phyloP scores from a whole-genome alignment of 768 basidiomycete species.

The Neoboletus magnificus region DNA sequence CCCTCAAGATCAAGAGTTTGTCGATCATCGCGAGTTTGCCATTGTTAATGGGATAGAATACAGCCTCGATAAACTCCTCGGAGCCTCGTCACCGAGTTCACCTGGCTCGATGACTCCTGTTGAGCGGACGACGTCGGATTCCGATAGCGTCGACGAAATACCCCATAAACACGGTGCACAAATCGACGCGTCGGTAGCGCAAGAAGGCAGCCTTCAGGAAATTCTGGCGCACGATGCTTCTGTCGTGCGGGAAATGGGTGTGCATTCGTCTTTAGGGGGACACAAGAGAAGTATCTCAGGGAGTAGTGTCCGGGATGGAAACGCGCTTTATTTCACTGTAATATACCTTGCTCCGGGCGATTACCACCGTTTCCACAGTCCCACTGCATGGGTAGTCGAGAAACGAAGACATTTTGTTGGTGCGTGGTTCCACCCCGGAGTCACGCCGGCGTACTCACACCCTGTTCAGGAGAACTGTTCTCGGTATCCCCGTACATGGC shows the following conservation, averaged over 20 bases:
- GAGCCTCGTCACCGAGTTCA: slow-evolving; percentile 42
- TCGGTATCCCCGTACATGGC: slow-evolving; percentile 96
- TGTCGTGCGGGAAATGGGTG: slow-evolving; percentile 72
- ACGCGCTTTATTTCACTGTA: slow-evolving; percentile 88
- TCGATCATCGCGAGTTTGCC: slow-evolving; percentile 89
- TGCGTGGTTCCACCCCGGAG: slow-evolving; percentile 27
- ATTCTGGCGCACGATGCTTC: slow-evolving; percentile 63
- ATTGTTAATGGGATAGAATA: slow-evolving; percentile 97
- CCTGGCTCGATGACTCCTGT: slow-evolving; percentile 38
- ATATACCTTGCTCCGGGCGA: slow-evolving; percentile 98
- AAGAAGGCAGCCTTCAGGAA: slow-evolving; percentile 50
- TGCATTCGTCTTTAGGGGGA: slow-evolving; percentile 37
- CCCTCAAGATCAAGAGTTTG: slow-evolving; percentile 50
- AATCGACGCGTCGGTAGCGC: slow-evolving; percentile 72
- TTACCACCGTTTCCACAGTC: slow-evolving; percentile 96
- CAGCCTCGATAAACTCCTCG: slow-evolving; percentile 86
- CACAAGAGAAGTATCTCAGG: slow-evolving; percentile 39
- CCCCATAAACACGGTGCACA: slow-evolving; percentile 62
- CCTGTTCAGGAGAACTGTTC: slow-evolving; percentile 75
- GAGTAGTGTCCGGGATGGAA: slow-evolving; percentile 61
- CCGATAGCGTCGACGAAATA: slow-evolving; percentile 22
- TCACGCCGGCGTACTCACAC: neutral
- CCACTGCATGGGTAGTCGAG: slow-evolving; percentile 97
- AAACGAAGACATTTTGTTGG: slow-evolving; percentile 93
- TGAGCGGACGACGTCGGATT: slow-evolving; percentile 14